A percentile compares a stretch with the other conserved stretches of the same genome.
These are phyloP conservation scores for Multifurca ochricompacta DNA, from an alignment of 768 basidiomycete species.

Conservation along the genomic window DNA sequence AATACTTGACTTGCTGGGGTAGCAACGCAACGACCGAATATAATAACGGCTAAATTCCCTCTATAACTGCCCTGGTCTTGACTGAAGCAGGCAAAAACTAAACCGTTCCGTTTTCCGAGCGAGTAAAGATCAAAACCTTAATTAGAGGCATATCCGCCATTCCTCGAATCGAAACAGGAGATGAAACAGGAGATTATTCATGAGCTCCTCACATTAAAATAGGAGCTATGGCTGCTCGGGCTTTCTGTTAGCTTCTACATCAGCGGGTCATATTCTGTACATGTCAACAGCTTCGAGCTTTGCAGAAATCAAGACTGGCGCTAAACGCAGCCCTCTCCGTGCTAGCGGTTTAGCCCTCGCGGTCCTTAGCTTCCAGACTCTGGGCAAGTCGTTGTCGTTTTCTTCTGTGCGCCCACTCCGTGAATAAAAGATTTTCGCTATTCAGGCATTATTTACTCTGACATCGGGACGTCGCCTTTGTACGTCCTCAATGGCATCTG, in stretches of 20 bases:
- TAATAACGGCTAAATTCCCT: too few species aligned
- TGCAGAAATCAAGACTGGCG: not conserved
- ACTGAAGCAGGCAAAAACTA: too few species aligned
- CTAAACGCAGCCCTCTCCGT: not conserved
- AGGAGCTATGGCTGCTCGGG: not conserved
- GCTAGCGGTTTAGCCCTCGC: constrained; percentile 21
- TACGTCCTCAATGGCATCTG: constrained; percentile 63
- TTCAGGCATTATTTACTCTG: constrained; percentile 36
- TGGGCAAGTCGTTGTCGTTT: constrained; percentile 20
- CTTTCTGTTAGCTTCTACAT: not conserved
- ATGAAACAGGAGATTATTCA: too few species aligned
- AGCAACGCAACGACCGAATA: too few species aligned
- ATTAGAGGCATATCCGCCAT: constrained; percentile 17
- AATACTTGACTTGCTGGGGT: too few species aligned
- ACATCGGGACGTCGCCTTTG: constrained; percentile 51
- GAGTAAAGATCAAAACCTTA: too few species aligned
- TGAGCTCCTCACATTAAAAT: not conserved
- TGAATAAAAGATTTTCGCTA: not conserved
- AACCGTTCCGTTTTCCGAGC: too few species aligned
- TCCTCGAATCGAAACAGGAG: too few species aligned
- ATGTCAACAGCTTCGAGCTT: not conserved
- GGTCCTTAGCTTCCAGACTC: constrained; percentile 28
- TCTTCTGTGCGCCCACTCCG: not conserved
- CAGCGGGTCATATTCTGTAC: not conserved
- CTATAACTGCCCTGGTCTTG: not conserved